Evolutionary conservation across 2,329 filamentous ascomycete genomes (phyloP), one percentile per base, ranked within the genome.

Genomic region (Capronia epimyces): DNA sequence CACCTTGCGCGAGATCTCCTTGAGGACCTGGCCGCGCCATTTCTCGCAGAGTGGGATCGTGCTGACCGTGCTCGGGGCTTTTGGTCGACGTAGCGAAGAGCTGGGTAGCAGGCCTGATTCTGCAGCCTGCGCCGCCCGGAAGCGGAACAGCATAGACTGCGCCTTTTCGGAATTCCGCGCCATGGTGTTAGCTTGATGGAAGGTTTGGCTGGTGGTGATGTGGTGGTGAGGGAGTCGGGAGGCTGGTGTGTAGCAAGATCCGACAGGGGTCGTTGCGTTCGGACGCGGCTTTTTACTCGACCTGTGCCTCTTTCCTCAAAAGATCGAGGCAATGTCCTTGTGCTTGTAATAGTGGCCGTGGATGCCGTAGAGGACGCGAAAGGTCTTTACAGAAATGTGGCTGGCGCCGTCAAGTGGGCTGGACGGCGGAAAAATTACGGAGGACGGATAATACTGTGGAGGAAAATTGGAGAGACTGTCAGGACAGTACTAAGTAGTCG

Each of bases 131-230:
- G 91, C 87, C 66, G 95, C 93, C 69, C 93, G 89, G 78, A 98
- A 98, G 78, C 93, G 91, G 76, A 96, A 98, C 71, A 98, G 91
- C 91, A 98, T 98, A 42, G 90, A 96, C 77, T 98, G 93, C 65
- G 93, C 91, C 72, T 97, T 98, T 79, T 97, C 91, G 40, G 88
- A 91, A 71, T 97, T 96, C 67, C 91, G 91, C 66, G 91, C 90
- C 91, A 62, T 62, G 50, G 24, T 57, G 53, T 42, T 89, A 62
- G 39, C 13, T 27, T n/a, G 18, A 20, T 31, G 36, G 29, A 18
- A 10, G 25, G 25, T 27, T 10, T 27, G 10, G 43, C 18, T 46
- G 25, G 25, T 10, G 13, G 3, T 18, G 25, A 10, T 46, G 13
- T 40, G 37, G 37, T 21, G 43, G 34, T 44, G 20, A 22, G 8